Conservation (phyloP, 371 early-diverging fungal genomes). For the Syncephalis plumigaleata region DNA sequence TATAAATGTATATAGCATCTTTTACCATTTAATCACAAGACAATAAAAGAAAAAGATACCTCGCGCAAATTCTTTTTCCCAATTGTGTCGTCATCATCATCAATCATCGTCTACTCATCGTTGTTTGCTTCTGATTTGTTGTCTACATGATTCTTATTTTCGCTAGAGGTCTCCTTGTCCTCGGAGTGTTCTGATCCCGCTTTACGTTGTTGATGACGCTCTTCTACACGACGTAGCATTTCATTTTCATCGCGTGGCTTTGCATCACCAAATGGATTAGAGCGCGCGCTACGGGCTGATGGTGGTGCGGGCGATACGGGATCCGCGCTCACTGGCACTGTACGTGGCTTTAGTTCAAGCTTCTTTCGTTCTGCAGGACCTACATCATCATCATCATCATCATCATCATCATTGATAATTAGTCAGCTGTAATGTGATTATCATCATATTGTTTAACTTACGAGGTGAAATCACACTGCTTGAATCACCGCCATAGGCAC, state of each 20-base stretch:
- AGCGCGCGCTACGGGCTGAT: conserved; percentile 14
- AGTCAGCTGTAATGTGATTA: background rate
- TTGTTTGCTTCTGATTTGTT: too few species aligned
- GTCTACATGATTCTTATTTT: too few species aligned
- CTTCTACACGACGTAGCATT: conserved; percentile 49
- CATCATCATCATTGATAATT: background rate
- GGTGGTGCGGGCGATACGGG: conserved; percentile 6
- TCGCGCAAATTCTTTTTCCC: too few species aligned
- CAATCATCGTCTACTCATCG: conserved; percentile 5
- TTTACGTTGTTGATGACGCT: conserved; percentile 44
- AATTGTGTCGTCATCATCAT: too few species aligned
- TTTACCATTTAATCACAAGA: too few species aligned
- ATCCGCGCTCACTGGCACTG: conserved; percentile 9
- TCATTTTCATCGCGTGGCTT: conserved; percentile 57
- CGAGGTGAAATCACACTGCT: too few species aligned
- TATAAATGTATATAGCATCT: too few species aligned
- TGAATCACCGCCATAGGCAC: too few species aligned
- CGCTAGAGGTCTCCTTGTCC: conserved; percentile 6
- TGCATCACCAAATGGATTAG: conserved; percentile 74
- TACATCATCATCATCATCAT: background rate
- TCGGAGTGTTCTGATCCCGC: conserved; percentile 14
- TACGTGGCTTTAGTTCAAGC: conserved; percentile 53
- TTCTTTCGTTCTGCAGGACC: conserved; percentile 17
- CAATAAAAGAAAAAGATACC: too few species aligned
- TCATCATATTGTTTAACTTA: too few species aligned